Conservation (phyloP, 352 stramenopile genomes). For the Thalassiosira ordinaria region DNA sequence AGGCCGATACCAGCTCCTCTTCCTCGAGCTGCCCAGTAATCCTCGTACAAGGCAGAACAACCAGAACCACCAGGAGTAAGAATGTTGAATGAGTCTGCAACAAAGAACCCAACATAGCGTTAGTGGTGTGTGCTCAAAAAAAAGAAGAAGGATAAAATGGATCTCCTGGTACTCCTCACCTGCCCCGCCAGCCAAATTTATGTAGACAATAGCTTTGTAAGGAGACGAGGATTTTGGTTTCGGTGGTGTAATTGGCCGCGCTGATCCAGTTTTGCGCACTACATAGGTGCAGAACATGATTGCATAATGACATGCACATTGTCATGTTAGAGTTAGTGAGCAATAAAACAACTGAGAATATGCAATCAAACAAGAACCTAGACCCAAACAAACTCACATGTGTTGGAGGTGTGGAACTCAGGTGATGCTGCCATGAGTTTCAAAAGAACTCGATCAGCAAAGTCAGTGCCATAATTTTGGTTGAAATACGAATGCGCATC, state of each 20-base stretch:
- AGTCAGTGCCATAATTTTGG: conserved; percentile 34
- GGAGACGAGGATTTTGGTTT: conserved; percentile 32
- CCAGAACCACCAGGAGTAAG: conserved; percentile 58
- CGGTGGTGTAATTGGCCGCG: conserved; percentile 29
- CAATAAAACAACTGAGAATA: background rate
- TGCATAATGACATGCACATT: too few relatives aligned
- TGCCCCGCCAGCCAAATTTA: conserved; percentile 66
- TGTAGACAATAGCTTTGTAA: conserved; percentile 77
- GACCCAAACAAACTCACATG: conserved; percentile 27
- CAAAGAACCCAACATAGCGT: too few relatives aligned
- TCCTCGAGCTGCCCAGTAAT: conserved; percentile 50
- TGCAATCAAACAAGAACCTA: background rate
- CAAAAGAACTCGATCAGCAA: conserved; percentile 53
- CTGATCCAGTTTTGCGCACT: conserved; percentile 42
- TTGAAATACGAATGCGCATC: conserved; percentile 50
- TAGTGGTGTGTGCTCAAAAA: too few relatives aligned
- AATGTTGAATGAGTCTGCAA: conserved; percentile 76
- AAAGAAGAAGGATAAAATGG: too few relatives aligned
- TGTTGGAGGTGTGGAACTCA: conserved; percentile 73
- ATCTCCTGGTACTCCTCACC: too few relatives aligned
- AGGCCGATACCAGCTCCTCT: conserved; percentile 49
- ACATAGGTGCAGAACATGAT: too few relatives aligned
- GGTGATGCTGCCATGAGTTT: conserved; percentile 64
- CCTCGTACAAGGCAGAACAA: conserved; percentile 38
- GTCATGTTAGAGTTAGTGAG: conserved; percentile 1